Conservation (phyloP, 352 stramenopile genomes). For the Phytophthora agathidicida region DNA sequence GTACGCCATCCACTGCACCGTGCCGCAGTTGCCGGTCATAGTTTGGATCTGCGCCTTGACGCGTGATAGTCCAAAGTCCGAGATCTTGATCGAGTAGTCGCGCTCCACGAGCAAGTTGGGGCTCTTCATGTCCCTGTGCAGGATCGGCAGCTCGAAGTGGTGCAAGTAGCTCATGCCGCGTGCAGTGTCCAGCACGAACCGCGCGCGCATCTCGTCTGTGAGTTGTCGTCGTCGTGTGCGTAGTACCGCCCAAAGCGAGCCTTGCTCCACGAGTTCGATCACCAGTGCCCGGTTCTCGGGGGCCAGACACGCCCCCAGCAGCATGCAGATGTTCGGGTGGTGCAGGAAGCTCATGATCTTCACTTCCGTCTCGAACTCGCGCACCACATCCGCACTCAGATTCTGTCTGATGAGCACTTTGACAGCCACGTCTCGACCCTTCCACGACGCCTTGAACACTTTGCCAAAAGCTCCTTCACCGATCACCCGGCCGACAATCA, state of each 20-base stretch:
- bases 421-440: constrained; percentile 61
- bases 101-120: constrained; percentile 89
- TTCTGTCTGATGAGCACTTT: constrained; percentile 82
- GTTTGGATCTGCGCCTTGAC: constrained; percentile 93
- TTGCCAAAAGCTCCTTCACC: constrained; percentile 84
- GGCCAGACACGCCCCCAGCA: constrained; percentile 95
- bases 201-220: constrained; percentile 47
- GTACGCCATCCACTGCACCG: constrained; percentile 89
- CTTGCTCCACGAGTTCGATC: constrained; percentile 93
- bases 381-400: constrained; percentile 65
- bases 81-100: constrained; percentile 90
- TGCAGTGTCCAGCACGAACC: constrained; percentile 79
- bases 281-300: constrained; percentile 94
- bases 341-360: constrained; percentile 91
- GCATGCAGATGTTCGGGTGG: constrained; percentile 97
- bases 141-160: constrained; percentile 82
- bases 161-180: constrained; percentile 91
- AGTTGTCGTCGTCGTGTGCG: constrained; percentile 51
- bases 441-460: constrained; percentile 73
- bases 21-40: constrained; percentile 93
- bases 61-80: constrained; percentile 91
- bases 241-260: constrained; percentile 94
- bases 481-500: constrained; percentile 62
- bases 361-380: constrained; percentile 83
- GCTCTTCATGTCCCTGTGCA: constrained; percentile 92